Evolutionary conservation across 192 early-diverging fungal species (phyloP).

Genomic region (Coemansia sp.): DNA sequence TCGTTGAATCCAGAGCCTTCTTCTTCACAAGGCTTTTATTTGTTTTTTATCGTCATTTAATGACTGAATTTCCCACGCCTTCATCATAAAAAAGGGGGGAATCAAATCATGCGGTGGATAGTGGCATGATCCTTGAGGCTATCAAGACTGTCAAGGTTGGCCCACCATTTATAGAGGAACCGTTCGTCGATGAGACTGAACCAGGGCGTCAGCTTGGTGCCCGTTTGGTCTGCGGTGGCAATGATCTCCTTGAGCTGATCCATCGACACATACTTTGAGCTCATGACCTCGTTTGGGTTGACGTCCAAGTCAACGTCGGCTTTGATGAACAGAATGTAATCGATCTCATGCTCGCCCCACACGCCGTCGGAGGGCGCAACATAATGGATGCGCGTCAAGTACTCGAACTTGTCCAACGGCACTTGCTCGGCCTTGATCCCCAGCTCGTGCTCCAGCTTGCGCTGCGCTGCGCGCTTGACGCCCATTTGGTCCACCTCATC

Average conservation of each 20-base stretch:
- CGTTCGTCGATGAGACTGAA: conserved; percentile 89
- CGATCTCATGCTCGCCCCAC: conserved; percentile 99
- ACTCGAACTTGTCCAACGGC: conserved; percentile 79
- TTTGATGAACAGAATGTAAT: conserved; percentile 90
- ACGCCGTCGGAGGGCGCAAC: conserved; percentile 89
- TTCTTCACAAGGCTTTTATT: too few species aligned
- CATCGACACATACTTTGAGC: conserved; percentile 75
- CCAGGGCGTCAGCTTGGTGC: conserved; percentile 89
- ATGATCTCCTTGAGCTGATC: conserved; percentile 80
- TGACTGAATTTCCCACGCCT: too few species aligned
- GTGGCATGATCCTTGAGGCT: conserved; percentile 60
- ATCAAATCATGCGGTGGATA: conserved; percentile 62
- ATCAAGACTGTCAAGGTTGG: conserved; percentile 70
- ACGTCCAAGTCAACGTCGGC: conserved; percentile 71
- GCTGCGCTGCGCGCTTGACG: conserved; percentile 82
- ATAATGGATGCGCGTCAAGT: conserved; percentile 95
- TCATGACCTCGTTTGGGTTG: conserved; percentile 91
- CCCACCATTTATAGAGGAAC: conserved; percentile 98
- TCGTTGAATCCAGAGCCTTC: too few species aligned
- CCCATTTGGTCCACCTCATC: conserved; percentile 79
- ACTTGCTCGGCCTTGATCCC: conserved; percentile 81
- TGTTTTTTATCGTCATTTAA: too few species aligned
- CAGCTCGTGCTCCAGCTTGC: conserved; percentile 95
- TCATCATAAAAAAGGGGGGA: too few species aligned
- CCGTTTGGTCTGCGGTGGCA: conserved; percentile 52